Conservation (phyloP, 768 basidiomycete genomes). For the Podaxis sp. region DNA sequence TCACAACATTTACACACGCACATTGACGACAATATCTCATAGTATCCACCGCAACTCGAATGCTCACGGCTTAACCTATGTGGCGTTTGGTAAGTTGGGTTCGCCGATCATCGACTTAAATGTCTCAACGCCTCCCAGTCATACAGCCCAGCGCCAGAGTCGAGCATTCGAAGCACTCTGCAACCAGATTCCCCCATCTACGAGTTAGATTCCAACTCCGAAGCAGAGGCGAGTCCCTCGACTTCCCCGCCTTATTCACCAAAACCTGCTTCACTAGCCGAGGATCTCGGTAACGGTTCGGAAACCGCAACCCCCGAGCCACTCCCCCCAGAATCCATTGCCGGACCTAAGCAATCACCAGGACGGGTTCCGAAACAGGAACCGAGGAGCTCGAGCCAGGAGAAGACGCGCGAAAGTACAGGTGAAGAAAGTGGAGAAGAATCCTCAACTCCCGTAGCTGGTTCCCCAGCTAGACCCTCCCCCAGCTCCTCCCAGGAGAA, state of each 20-base stretch:
- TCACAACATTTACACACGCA: neutral
- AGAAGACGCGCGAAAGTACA: neutral
- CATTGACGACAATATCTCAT: neutral
- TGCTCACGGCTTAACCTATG: neutral
- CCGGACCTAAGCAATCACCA: neutral
- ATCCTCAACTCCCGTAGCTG: neutral
- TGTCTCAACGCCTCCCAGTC: constrained; percentile 2
- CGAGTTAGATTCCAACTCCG: neutral
- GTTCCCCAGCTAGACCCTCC: neutral
- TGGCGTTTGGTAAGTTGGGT: constrained; percentile 5
- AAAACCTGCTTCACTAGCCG: neutral
- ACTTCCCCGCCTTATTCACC: neutral
- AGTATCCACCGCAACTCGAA: neutral
- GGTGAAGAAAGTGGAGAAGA: neutral
- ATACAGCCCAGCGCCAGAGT: constrained; percentile 9
- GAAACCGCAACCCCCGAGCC: neutral
- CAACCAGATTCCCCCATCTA: constrained; percentile 3
- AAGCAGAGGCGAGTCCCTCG: neutral
- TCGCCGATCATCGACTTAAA: neutral
- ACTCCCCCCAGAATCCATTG: neutral
- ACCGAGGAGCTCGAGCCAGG: neutral
- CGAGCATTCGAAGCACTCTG: constrained; percentile 4
- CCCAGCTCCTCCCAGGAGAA: neutral
- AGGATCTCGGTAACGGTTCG: neutral
- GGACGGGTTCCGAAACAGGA: neutral